Conservation (phyloP, 495 filamentous ascomycete species). For the Trichocladium antarcticum region DNA sequence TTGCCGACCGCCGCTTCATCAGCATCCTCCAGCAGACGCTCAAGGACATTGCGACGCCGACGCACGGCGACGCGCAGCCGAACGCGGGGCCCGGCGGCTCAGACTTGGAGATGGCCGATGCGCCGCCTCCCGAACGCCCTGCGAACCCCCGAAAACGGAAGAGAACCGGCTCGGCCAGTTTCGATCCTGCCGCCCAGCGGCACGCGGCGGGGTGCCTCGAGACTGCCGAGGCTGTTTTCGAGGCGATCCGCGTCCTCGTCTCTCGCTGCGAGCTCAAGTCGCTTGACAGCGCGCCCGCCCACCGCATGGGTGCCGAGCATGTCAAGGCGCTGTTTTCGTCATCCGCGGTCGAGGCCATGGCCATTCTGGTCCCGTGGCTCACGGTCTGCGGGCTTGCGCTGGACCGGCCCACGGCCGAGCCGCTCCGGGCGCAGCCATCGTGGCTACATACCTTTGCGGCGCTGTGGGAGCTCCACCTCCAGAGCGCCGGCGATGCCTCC, state of each 20-base stretch:
- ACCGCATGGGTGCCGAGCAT: slow-evolving; percentile 35
- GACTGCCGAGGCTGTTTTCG: slow-evolving; percentile 32
- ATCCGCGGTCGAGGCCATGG: slow-evolving; percentile 30
- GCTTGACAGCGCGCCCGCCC: slow-evolving; percentile 14
- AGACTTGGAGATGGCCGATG: slow-evolving; percentile 26
- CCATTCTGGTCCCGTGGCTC: slow-evolving; percentile 29
- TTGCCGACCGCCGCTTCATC: slow-evolving; percentile 36
- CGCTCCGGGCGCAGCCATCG: slow-evolving; percentile 19
- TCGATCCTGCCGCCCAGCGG: slow-evolving; percentile 25
- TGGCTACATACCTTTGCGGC: slow-evolving; percentile 32
- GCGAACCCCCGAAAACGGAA: slow-evolving; percentile 32
- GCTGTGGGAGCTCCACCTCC: slow-evolving; percentile 37
- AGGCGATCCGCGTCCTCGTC: slow-evolving; percentile 29
- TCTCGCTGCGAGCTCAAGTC: slow-evolving; percentile 16
- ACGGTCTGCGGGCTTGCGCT: slow-evolving; percentile 28
- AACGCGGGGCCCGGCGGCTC: slow-evolving; percentile 7
- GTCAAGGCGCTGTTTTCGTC: slow-evolving; percentile 39
- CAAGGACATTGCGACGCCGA: slow-evolving; percentile 31
- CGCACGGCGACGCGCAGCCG: background rate
- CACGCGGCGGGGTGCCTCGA: slow-evolving; percentile 25
- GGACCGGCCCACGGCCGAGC: slow-evolving; percentile 11
- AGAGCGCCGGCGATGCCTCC: slow-evolving; percentile 26
- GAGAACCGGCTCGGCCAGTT: slow-evolving; percentile 16
- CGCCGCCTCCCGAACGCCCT: background rate
- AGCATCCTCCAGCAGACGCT: slow-evolving; percentile 32